Percentiles rank a stretch among this genome's conserved stretches.
phyloP scores from a whole-genome alignment of 106 monocot species.

The Ottelia alismoides region DNA sequence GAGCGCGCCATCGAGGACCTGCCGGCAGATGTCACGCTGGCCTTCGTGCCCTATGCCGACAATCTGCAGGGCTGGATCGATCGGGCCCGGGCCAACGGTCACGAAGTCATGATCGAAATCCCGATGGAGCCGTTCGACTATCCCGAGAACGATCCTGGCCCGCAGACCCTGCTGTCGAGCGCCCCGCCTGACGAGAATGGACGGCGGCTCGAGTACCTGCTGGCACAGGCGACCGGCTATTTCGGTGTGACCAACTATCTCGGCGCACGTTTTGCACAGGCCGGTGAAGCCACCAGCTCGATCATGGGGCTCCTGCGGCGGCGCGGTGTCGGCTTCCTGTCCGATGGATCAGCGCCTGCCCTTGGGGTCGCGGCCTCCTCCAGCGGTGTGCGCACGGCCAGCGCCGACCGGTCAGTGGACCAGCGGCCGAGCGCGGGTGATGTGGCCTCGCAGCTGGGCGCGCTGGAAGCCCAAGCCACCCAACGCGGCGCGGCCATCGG shows the following conservation, averaged over 20 bases:
- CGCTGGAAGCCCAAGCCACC: neutral
- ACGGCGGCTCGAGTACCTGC: neutral
- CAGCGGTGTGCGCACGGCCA: no score
- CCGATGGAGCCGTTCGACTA: neutral
- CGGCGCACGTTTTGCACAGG: neutral
- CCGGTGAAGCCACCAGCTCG: neutral
- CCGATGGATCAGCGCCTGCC: neutral
- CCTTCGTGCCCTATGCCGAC: neutral
- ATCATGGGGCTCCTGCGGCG: neutral
- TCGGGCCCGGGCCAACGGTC: neutral
- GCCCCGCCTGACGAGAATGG: neutral
- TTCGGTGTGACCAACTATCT: neutral
- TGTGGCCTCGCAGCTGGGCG: neutral
- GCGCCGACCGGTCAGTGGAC: neutral
- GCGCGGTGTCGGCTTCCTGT: neutral
- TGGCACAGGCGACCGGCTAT: neutral
- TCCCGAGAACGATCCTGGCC: neutral
- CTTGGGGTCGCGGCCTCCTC: neutral
- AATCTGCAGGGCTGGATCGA: neutral
- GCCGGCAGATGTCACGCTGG: neutral
- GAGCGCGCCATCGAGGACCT: neutral
- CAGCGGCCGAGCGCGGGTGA: neutral
- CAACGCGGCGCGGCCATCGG: neutral
- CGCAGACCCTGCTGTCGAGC: neutral
- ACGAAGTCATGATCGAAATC: neutral